A percentile compares a stretch with the other conserved stretches of the same genome.
Evolutionary conservation across 2,329 filamentous ascomycete genomes (phyloP).

Genomic region (Hortaea sp.): DNA sequence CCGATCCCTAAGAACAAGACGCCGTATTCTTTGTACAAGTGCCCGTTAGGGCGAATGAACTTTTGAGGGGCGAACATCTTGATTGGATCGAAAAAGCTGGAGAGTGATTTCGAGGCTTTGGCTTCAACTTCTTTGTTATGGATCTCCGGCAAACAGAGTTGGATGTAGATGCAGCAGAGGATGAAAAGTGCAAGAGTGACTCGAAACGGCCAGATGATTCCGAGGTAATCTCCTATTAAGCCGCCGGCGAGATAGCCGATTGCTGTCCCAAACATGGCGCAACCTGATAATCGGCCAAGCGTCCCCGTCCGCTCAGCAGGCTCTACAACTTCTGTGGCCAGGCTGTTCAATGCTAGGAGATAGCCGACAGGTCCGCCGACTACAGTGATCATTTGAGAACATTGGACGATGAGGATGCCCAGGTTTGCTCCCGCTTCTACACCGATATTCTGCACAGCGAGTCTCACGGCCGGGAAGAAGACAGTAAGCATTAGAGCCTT

Average conservation of each 20-base stretch:
- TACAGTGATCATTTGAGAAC: slow-evolving; percentile 57
- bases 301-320: slow-evolving; percentile 52
- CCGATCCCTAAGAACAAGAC: slow-evolving; percentile 54
- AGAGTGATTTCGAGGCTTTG: slow-evolving; percentile 29
- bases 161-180: slow-evolving; percentile 31
- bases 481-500: slow-evolving; percentile 53
- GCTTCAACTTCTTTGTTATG: slow-evolving; percentile 27
- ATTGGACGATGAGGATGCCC: slow-evolving; percentile 60
- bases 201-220: slow-evolving; percentile 55
- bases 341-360: slow-evolving; percentile 58
- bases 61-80: slow-evolving; percentile 51
- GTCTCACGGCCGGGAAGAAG: slow-evolving; percentile 53
- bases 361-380: slow-evolving; percentile 61
- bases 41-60: slow-evolving; percentile 43
- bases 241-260: slow-evolving; percentile 57
- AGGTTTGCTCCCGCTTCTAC: slow-evolving; percentile 49
- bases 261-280: slow-evolving; percentile 56
- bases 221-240: slow-evolving; percentile 52
- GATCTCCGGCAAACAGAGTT: slow-evolving; percentile 39
- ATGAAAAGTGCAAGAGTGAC: slow-evolving; percentile 50
- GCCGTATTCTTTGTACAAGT: slow-evolving; percentile 47
- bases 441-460: slow-evolving; percentile 54
- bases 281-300: slow-evolving; percentile 56
- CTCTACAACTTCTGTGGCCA: slow-evolving; percentile 55
- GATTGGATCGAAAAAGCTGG: slow-evolving; percentile 53